A percentile compares a stretch with the other conserved stretches of the same genome.
Conservation (phyloP, 352 stramenopile species). For the Globisporangium nagaii region DNA sequence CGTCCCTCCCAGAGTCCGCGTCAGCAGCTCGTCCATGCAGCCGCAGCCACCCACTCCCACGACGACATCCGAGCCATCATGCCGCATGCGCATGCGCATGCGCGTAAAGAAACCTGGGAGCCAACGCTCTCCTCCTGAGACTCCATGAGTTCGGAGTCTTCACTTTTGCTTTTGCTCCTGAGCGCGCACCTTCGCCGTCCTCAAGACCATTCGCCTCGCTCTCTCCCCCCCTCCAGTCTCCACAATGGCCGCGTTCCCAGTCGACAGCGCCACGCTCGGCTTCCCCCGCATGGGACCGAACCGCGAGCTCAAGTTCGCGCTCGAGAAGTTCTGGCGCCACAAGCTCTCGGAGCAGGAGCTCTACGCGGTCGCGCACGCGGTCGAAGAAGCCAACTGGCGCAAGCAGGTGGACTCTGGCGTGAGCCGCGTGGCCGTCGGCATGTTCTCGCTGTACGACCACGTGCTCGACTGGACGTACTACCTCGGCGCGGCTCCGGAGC, state of each 20-base stretch:
- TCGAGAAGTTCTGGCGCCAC: constrained; percentile 91
- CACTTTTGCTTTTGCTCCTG: constrained; percentile 65
- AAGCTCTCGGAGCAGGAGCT: constrained; percentile 81
- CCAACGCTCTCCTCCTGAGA: too few species aligned
- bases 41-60: not conserved
- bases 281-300: constrained; percentile 91
- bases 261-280: constrained; percentile 80
- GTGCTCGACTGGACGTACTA: constrained; percentile 88
- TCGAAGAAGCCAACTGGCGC: constrained; percentile 85
- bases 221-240: constrained; percentile 6
- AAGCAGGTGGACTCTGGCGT: constrained; percentile 79
- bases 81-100: too few species aligned
- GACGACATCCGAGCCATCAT: not conserved
- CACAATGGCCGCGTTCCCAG: constrained; percentile 33
- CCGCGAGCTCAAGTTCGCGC: constrained; percentile 91
- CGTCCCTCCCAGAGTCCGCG: too few species aligned
- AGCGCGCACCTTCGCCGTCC: constrained; percentile 17
- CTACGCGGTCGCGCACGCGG: constrained; percentile 52
- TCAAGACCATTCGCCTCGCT: constrained; percentile 26
- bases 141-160: too few species aligned
- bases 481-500: constrained; percentile 68
- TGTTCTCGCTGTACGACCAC: constrained; percentile 91
- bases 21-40: too few species aligned
- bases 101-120: too few species aligned
- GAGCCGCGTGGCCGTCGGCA: constrained; percentile 71